Conservation (phyloP, 441 rosid genomes). For the Pelargonium fulgidum region DNA sequence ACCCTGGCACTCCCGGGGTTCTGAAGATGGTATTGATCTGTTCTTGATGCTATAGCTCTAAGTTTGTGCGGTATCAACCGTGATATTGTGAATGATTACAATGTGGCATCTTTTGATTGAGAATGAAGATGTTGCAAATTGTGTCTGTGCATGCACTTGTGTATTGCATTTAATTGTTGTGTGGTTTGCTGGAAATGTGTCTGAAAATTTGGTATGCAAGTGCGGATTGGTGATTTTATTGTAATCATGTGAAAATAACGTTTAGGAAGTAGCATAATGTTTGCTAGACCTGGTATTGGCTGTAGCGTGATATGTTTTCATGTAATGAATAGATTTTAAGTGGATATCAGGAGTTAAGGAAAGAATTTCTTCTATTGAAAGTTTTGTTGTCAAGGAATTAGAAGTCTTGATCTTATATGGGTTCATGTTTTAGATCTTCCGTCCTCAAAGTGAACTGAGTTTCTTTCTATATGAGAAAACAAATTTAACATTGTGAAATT, state of each 20-base stretch:
- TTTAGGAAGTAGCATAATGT: not conserved
- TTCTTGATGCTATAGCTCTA: not conserved
- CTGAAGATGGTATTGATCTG: slow-evolving; percentile 44
- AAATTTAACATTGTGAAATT: not conserved
- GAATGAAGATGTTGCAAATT: not conserved
- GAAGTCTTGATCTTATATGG: not conserved
- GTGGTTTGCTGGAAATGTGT: too few relatives aligned
- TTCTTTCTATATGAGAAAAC: not conserved
- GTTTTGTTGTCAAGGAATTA: not conserved
- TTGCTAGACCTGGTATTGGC: not conserved
- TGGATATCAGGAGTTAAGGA: too few relatives aligned
- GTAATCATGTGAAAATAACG: not conserved
- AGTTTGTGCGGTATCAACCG: not conserved
- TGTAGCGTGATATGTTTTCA: not conserved
- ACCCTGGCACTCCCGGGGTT: slow-evolving; percentile 68
- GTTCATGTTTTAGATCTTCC: not conserved
- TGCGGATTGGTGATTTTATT: not conserved
- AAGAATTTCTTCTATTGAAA: too few relatives aligned
- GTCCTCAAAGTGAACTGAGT: not conserved
- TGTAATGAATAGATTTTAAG: too few relatives aligned
- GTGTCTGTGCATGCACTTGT: too few relatives aligned
- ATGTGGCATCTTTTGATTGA: not conserved
- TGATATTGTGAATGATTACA: not conserved
- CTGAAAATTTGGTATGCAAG: not conserved
- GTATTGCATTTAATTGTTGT: too few relatives aligned